Evolutionary conservation across 2,329 filamentous ascomycete species (phyloP).

Genomic region (Penicillium sp.): DNA sequence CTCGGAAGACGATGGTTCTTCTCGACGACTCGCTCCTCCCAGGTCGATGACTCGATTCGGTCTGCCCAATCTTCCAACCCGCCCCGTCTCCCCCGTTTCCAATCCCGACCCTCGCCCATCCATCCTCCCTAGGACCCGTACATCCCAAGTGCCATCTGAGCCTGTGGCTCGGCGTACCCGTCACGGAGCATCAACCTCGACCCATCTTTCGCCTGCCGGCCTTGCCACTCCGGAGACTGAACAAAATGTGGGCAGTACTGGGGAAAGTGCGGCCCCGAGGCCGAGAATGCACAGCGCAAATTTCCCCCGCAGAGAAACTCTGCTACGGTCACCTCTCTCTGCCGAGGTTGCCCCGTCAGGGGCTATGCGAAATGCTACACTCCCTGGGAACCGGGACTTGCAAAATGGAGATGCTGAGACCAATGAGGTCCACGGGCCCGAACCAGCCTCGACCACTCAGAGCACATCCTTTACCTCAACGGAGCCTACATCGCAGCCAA

Average conservation of each 20-base stretch:
- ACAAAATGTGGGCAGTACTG: slow-evolving; percentile 26
- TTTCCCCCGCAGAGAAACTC: slow-evolving; percentile 31
- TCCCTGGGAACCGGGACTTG: slow-evolving; percentile 9
- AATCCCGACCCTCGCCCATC: slow-evolving; percentile 50
- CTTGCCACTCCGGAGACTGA: slow-evolving; percentile 42
- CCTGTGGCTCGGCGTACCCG: slow-evolving; percentile 47
- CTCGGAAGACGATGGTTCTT: slow-evolving; percentile 34
- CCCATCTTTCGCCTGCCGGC: slow-evolving; percentile 31
- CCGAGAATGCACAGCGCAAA: slow-evolving; percentile 32
- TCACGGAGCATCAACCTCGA: slow-evolving; percentile 26
- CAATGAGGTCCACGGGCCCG: slow-evolving; percentile 8
- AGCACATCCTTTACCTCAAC: slow-evolving; percentile 22
- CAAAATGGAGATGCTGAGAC: slow-evolving; percentile 11
- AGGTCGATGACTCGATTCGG: slow-evolving; percentile 24
- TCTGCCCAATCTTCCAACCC: slow-evolving; percentile 39
- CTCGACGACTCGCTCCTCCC: slow-evolving; percentile 24
- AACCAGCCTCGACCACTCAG: slow-evolving; percentile 21
- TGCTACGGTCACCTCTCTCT: slow-evolving; percentile 32
- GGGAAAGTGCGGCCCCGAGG: slow-evolving; percentile 25
- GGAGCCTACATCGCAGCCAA: slow-evolving; percentile 19
- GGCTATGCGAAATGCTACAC: slow-evolving; percentile 9
- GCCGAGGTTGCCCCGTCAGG: slow-evolving; percentile 28
- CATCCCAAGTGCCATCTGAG: slow-evolving; percentile 43
- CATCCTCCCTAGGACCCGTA: slow-evolving; percentile 38
- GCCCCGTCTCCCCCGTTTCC: slow-evolving; percentile 51